phyloP scores from a whole-genome alignment of 2,329 filamentous ascomycete genomes.

The Penicillium palitans region DNA sequence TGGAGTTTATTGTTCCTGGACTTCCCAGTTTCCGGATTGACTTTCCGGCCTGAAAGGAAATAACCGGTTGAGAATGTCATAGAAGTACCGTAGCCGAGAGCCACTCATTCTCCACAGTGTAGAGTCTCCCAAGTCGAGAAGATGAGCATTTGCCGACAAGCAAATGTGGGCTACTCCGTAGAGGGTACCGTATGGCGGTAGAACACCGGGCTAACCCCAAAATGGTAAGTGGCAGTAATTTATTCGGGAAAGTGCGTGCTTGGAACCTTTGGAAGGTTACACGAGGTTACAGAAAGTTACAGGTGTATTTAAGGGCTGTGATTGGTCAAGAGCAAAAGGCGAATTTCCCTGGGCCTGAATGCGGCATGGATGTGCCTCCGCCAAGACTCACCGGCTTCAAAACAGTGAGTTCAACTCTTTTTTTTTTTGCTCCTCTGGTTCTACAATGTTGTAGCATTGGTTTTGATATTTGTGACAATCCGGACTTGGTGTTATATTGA shows the following conservation, averaged over 20 bases:
- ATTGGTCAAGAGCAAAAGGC: not conserved
- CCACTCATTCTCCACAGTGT: not conserved
- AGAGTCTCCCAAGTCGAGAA: not conserved
- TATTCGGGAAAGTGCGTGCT: not conserved
- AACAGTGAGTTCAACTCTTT: not conserved
- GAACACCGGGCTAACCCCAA: not conserved
- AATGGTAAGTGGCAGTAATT: conserved; percentile 6
- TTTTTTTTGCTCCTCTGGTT: not conserved
- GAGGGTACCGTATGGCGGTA: too few species aligned
- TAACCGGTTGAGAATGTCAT: too few species aligned
- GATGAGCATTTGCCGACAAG: not conserved
- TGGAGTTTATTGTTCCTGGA: not conserved
- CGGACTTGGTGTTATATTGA: too few species aligned
- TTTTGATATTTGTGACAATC: too few species aligned
- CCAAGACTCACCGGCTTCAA: conserved; percentile 3
- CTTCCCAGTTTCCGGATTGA: not conserved
- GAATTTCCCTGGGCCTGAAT: conserved; percentile 8
- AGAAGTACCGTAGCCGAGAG: not conserved
- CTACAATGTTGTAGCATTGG: not conserved
- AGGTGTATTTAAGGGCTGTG: not conserved
- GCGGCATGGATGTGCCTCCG: conserved; percentile 17
- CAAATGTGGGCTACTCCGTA: not conserved
- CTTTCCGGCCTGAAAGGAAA: not conserved
- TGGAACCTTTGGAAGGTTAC: not conserved
- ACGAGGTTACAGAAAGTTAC: not conserved